These are phyloP conservation scores for Trypanosoma cruzi DNA, from an alignment of 208 protist genomes.

Conservation along the genomic window DNA sequence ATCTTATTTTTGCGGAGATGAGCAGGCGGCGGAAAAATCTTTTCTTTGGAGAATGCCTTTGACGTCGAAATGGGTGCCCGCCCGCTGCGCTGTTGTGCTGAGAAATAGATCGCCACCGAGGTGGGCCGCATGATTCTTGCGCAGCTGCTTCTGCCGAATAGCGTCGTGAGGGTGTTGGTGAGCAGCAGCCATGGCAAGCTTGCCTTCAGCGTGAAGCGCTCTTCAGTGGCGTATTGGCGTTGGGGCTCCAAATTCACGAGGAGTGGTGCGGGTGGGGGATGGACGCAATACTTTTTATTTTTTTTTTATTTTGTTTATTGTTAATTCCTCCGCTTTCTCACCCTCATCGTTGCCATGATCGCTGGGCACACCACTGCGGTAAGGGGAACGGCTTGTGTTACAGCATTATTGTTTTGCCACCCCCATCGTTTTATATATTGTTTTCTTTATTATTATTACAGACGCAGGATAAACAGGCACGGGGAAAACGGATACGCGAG, in stretches of 20 bases:
- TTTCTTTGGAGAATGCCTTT: slow-evolving; percentile 65
- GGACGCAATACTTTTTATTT: too few relatives aligned
- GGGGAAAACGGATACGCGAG: too few relatives aligned
- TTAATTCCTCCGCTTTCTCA: too few relatives aligned
- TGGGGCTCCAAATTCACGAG: too few relatives aligned
- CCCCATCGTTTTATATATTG: neutral
- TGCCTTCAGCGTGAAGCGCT: slow-evolving; percentile 67
- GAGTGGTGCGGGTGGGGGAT: neutral
- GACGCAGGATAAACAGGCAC: too few relatives aligned
- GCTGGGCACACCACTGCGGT: too few relatives aligned
- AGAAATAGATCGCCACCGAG: slow-evolving; percentile 90
- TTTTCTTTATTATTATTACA: slow-evolving; percentile 23
- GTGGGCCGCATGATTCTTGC: slow-evolving; percentile 86
- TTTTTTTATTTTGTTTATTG: too few relatives aligned
- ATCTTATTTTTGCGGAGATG: slow-evolving; percentile 54
- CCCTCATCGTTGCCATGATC: too few relatives aligned
- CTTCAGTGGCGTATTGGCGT: too few relatives aligned
- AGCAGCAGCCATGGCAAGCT: slow-evolving; percentile 45
- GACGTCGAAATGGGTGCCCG: slow-evolving; percentile 92
- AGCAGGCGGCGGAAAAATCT: slow-evolving; percentile 67
- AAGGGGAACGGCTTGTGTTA: too few relatives aligned
- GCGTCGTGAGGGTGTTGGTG: slow-evolving; percentile 57
- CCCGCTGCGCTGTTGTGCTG: slow-evolving; percentile 86
- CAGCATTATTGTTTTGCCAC: too few relatives aligned
- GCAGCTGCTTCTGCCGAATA: slow-evolving; percentile 73